phyloP scores from a whole-genome alignment of 2,329 filamentous ascomycete genomes.

The Paracorniculantispora psalliotae region DNA sequence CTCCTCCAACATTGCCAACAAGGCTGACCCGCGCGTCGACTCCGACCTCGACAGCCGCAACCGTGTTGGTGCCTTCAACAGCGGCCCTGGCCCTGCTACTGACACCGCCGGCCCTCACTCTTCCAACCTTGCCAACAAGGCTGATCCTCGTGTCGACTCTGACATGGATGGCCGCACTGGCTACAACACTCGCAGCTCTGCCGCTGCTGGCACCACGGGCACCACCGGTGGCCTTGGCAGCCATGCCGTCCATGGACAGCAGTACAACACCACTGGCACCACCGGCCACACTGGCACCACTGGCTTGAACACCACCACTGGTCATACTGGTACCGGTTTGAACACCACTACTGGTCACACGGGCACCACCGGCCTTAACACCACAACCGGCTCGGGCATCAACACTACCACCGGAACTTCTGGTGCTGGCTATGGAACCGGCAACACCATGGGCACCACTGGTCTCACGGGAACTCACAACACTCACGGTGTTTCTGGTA shows the following conservation, averaged over 20 bases:
- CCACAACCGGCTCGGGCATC: conserved; percentile 15
- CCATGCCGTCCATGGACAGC: conserved; percentile 35
- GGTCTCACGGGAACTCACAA: not conserved
- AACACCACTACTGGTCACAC: not conserved
- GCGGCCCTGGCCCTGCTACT: conserved; percentile 17
- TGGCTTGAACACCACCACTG: conserved; percentile 9
- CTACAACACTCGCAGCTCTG: conserved; percentile 17
- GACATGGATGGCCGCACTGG: conserved; percentile 36
- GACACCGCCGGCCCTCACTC: conserved; percentile 35
- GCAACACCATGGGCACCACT: conserved; percentile 24
- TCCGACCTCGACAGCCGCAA: conserved; percentile 41
- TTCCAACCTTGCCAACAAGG: conserved; percentile 40
- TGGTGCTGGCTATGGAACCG: conserved; percentile 18
- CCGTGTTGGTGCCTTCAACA: conserved; percentile 7
- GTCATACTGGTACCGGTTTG: not conserved
- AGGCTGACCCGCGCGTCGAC: conserved; percentile 48
- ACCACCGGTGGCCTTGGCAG: conserved; percentile 27
- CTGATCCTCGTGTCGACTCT: conserved; percentile 48
- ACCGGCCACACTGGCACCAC: conserved; percentile 23
- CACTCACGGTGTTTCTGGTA: conserved; percentile 17
- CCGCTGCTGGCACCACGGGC: conserved; percentile 11
- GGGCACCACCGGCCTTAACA: conserved; percentile 8
- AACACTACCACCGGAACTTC: conserved; percentile 16
- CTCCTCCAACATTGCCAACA: conserved; percentile 39
- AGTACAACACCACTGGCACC: conserved; percentile 9